Evolutionary conservation across 2,329 filamentous ascomycete species (phyloP), one percentile per base, ranked within the genome.

Genomic region (Colletotrichum sp.): DNA sequence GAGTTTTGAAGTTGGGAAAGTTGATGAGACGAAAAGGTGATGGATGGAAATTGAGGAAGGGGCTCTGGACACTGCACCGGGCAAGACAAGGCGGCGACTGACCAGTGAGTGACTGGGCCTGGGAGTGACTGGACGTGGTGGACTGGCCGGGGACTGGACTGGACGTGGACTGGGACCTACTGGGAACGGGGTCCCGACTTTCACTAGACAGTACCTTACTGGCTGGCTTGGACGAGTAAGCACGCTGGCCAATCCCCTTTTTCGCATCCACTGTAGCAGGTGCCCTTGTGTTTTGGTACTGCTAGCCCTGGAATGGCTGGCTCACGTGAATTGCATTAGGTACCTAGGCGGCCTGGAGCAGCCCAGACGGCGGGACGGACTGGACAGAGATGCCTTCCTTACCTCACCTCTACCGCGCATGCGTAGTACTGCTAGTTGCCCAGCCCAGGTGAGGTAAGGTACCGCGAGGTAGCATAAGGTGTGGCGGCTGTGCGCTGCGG

Each of bases 11-110:
- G 78, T 79, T 79, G 79, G 79, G 78, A 75, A 72, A 80, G 77
- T 80, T 80, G 82, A 80, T 79, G 79, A 80, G 78, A 77, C 80
- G 81, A 83, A 83, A 81, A 81, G 80, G 78, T 78, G 78, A 77
- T 74, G 77, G 76, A 80, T 78, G 78, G 81, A 81, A 81, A 82
- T 81, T 79, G 79, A 79, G 80, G 74, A 80, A 81, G 81, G 81
- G 82, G 80, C 76, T 80, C 78, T 77, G 79, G 77, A 71, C 77
- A 73, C 78, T 74, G 79, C 78, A 78, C 70, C 66, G 64, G 60
- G 68, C 77, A 78, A 77, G 70, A 73, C 74, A 76, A 76, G 74
- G 66, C 74, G 74, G 70, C 74, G 58, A 62, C 43, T 58, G 64
- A 30, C 60, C 34, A 39, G 69, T 25, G 22, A 28, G 25, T 28